Evolutionary conservation across 768 basidiomycete genomes (phyloP), one percentile per base, ranked within the genome.

Genomic region (Russula brevipes): DNA sequence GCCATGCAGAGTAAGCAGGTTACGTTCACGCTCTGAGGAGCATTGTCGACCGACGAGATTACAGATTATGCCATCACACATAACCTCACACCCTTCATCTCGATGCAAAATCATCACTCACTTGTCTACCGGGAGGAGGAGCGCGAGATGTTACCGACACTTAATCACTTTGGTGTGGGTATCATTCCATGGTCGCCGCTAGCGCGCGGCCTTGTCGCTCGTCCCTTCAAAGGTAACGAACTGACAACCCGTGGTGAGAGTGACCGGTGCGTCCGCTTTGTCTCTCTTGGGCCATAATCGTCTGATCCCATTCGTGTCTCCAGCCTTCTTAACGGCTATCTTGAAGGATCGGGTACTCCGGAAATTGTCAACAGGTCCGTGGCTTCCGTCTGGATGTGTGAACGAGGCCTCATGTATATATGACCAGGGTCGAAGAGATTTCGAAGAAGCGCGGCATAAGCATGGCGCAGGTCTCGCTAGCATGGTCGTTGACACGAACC

Each of bases 381-480:
- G 4, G 3, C 12, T 38, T n/a, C 19, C 30, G 12, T 47, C 17
- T 10, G 3, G 24, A n/a, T 33, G 16, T 10, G 7, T 24, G 53
- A 33, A 33, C 11, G 4, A 19, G 17, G 10, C 14, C 9, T 44
- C 17, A 53, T 38, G 36, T 14, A 0, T 8, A 14, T 39, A 38
- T 12, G 41, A 53, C 11, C 31, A 77, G 78, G 14, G 76, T 80
- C 46, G 73, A 79, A 65, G 75, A 77, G 63, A 62, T 80, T 8
- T 75, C 79, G 11, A 66, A 69, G 44, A 76, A 68, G 63, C 75
- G 72, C 54, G 73, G 73, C 4, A 66, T 73, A 19, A 77, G 70
- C 57, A 81, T 80, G 78, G 76, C 77, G 0, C 76, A 79, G 54
- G 68, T 81, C 55, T 72, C 80, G 4, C 64, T 79, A 44, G 76